Base-by-base conservation (phyloP, 805 yeast species). In the Torulaspora microellipsoides region DNA sequence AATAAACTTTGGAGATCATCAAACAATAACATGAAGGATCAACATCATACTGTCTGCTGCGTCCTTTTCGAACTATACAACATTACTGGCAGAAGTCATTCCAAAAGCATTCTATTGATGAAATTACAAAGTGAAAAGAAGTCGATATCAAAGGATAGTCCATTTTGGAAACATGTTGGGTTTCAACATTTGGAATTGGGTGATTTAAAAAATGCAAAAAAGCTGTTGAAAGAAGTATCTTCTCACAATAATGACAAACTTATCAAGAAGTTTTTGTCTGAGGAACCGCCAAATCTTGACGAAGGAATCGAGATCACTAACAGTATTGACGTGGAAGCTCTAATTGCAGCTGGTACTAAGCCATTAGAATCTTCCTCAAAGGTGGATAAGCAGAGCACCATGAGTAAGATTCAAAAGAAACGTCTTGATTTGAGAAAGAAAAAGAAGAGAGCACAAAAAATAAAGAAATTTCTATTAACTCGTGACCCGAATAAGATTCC, bases 401-500 rank as follows among this genome's bases (percentile, higher is more conserved):
- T 47, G 2, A 43, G 38, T 23, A 59, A 45, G 36, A 41, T 54
- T 15, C 43, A 47, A 15, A 60, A 60, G 48, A 65, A 68, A 52
- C 69, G 61, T 48, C 56, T 65, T 45, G 63, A 47, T 15, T 27
- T 33, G 13, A 49, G 46, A 38, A 46, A 50, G 31, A 42, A 53
- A 25, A 54, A 51, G 37, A 54, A 48, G 33, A 55, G 49, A 31
- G 51, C 42, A 3, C 51, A 53, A 34, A 56, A 53, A 38, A 29
- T 55, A 9, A 50, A 55, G 36, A 56, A 53, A 30, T 58, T 49
- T 35, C 35, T 59, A 17, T 43, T 44, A 36, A 37, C 41, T 20
- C 55, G 49, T 34, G 51, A 40, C 3, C 20, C 28, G 66, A 81
- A 68, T 38, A 60, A 65, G 38, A 58, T 51, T 4, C 69, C 77